Conservation (phyloP, 257 asterid species). For the Scutellaria baicalensis region DNA sequence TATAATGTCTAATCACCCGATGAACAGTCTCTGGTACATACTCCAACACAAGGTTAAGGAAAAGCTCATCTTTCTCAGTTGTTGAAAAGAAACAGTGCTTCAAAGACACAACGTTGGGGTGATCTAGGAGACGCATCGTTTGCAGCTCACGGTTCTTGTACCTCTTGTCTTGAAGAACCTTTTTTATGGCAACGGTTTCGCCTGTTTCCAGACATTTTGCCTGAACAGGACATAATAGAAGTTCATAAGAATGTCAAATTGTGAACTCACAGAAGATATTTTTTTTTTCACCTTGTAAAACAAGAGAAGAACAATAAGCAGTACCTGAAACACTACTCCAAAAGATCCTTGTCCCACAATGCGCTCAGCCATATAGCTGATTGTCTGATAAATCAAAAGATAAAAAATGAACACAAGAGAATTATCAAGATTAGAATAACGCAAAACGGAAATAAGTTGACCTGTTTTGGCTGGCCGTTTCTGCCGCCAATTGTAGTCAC, state of each 20-base stretch:
- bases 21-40: constrained; percentile 84
- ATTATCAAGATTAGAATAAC: neutral
- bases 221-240: constrained; percentile 28
- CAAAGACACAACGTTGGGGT: constrained; percentile 67
- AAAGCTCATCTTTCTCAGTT: constrained; percentile 70
- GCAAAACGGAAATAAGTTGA: neutral
- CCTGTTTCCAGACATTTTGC: constrained; percentile 87
- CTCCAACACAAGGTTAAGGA: constrained; percentile 79
- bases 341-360: constrained; percentile 82
- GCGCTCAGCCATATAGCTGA: constrained; percentile 90
- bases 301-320: neutral
- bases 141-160: constrained; percentile 88
- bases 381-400: constrained; percentile 33
- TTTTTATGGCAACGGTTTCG: constrained; percentile 80
- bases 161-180: constrained; percentile 87
- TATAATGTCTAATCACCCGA: constrained; percentile 76
- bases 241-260: neutral
- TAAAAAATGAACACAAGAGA: neutral
- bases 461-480: constrained; percentile 78
- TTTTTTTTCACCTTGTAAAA: neutral
- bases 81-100: constrained; percentile 81
- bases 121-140: constrained; percentile 79
- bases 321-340: constrained; percentile 84
- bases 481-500: constrained; percentile 75
- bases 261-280: neutral